Conservation (phyloP, 208 protist genomes). For the Porcisia deanei region DNA sequence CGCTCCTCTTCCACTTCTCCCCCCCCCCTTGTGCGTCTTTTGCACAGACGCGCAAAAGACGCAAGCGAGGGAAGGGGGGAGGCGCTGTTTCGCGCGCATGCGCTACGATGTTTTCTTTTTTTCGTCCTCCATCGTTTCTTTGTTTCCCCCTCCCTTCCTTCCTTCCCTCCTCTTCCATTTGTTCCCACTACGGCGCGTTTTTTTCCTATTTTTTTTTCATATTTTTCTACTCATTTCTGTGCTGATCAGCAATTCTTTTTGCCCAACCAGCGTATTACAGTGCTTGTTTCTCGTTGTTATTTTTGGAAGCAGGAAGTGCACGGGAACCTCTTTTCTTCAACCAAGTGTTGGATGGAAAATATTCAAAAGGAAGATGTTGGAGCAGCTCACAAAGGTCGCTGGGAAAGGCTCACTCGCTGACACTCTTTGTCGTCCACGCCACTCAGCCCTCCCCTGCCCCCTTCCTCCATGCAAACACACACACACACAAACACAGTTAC, state of each 20-base stretch:
- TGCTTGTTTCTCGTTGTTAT: too few species aligned
- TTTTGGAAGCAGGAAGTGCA: too few species aligned
- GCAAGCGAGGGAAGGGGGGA: not conserved
- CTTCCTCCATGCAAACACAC: not conserved
- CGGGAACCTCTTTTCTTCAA: too few species aligned
- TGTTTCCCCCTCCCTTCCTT: not conserved
- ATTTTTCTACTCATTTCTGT: not conserved
- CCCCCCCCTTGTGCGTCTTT: not conserved
- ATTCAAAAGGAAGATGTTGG: not conserved
- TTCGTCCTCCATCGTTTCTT: not conserved
- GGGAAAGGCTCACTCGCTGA: not conserved
- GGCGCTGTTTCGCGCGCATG: not conserved
- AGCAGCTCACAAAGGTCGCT: not conserved
- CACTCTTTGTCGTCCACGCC: too few species aligned
- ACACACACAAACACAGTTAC: not conserved
- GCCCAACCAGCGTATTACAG: too few species aligned
- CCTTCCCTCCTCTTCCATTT: not conserved
- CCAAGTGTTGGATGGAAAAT: not conserved
- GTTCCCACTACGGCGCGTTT: not conserved
- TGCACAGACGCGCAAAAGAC: constrained; percentile 5
- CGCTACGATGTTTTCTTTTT: not conserved
- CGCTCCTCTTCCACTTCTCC: not conserved
- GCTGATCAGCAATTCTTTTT: not conserved
- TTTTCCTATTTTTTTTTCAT: constrained; percentile 17
- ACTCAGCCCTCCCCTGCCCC: too few species aligned